These are phyloP conservation scores for Talaromyces trachyspermus DNA, from an alignment of 495 filamentous ascomycete genomes.

Conservation along the genomic window DNA sequence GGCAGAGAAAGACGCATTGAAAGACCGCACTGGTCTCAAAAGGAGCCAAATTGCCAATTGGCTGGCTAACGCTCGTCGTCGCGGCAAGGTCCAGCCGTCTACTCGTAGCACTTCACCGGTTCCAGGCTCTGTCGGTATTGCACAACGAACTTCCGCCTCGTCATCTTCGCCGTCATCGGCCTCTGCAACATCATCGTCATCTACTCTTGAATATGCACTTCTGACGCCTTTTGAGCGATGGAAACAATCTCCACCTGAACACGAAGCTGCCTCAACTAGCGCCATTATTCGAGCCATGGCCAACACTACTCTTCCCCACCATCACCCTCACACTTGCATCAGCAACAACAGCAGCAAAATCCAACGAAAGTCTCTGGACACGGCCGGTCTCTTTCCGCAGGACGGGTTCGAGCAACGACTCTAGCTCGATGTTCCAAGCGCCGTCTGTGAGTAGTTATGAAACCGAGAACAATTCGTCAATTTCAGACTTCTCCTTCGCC, in stretches of 20 bases:
- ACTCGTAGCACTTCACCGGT: slow-evolving; percentile 52
- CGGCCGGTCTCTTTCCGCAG: slow-evolving; percentile 41
- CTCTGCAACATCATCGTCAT: slow-evolving; percentile 33
- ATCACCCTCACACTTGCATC: slow-evolving; percentile 17
- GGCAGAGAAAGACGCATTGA: slow-evolving; percentile 67
- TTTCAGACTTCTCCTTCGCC: slow-evolving; percentile 56
- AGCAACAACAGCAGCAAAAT: slow-evolving; percentile 19
- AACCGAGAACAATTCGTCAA: slow-evolving; percentile 55
- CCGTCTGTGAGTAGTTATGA: slow-evolving; percentile 68
- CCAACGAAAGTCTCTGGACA: slow-evolving; percentile 20
- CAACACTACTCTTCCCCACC: slow-evolving; percentile 45
- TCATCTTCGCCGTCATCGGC: slow-evolving; percentile 4
- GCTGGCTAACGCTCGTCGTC: slow-evolving; percentile 76
- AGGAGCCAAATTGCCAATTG: slow-evolving; percentile 75
- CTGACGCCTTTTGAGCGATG: slow-evolving; percentile 83
- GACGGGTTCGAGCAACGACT: slow-evolving; percentile 56
- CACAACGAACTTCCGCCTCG: slow-evolving; percentile 29
- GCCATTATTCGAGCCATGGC: slow-evolving; percentile 74
- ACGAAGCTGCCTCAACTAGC: slow-evolving; percentile 73
- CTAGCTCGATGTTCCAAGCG: slow-evolving; percentile 59
- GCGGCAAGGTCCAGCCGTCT: slow-evolving; percentile 60
- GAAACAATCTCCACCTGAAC: slow-evolving; percentile 77
- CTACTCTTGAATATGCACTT: slow-evolving; percentile 17
- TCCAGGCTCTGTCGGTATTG: slow-evolving; percentile 61
- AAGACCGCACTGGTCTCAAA: slow-evolving; percentile 63